A percentile compares a stretch with the other conserved stretches of the same genome.
phyloP scores from a whole-genome alignment of 2,329 filamentous ascomycete species.

The Chaetomiaceae sp. region DNA sequence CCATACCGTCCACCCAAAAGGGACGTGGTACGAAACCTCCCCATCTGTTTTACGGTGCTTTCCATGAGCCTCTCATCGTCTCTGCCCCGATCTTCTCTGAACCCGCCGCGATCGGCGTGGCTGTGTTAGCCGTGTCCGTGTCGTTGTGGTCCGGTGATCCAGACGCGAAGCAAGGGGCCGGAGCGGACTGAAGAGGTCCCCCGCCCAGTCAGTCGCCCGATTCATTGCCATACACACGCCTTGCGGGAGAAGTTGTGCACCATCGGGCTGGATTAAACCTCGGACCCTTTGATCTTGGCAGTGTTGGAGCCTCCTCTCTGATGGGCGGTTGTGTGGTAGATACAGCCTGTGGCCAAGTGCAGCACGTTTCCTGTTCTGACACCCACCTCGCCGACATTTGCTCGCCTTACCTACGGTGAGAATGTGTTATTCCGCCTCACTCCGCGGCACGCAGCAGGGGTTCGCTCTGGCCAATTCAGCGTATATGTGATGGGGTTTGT shows the following conservation, averaged over 20 bases:
- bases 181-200: background rate
- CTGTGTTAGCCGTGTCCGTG: constrained; percentile 1
- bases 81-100: background rate
- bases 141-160: background rate
- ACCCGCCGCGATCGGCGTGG: constrained; percentile 12
- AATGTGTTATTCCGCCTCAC: constrained; percentile 19
- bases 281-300: background rate
- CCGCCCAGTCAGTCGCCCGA: constrained; percentile 3
- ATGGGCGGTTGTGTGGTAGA: background rate
- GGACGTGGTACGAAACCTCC: background rate
- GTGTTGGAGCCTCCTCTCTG: background rate
- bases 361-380: constrained; percentile 1
- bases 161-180: background rate
- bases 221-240: background rate
- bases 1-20: background rate
- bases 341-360: background rate
- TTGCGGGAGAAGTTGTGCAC: constrained; percentile 4
- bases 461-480: background rate
- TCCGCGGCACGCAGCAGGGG: background rate
- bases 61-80: background rate
- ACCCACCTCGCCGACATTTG: constrained; percentile 2
- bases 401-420: constrained; percentile 20
- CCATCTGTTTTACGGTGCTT: background rate
- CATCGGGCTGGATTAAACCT: constrained; percentile 8
- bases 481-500: constrained; percentile 1